Base-by-base conservation (phyloP, 2,329 filamentous ascomycete species). In the Neurospora sp. region DNA sequence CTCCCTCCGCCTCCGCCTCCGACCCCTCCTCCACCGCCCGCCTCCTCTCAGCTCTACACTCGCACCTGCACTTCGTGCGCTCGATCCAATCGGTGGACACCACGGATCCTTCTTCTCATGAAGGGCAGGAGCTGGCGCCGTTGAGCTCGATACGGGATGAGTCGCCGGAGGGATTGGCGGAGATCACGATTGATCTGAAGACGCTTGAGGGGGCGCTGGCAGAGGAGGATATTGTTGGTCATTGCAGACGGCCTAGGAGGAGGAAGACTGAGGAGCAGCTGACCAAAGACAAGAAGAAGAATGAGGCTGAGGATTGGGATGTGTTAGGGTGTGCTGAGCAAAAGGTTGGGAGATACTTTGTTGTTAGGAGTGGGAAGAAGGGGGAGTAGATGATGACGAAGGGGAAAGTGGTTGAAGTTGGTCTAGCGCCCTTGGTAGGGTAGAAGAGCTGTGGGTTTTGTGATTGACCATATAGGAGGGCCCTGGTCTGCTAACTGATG, bases 31-130 rank as follows among this genome's bases (percentile, higher is more conserved):
- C 93, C 75, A 91, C 97, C 78, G 76, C 82, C 0, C 81, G 84
- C 36, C 92, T 97, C 87, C 85, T 97, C 3, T 78, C 85, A 28
- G 94, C 90, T 1, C 85, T 99, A 1, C 86, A 89, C 68, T 88
- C 91, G 39, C 96, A 99, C 78, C 86, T 99, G 0, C 90, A 91
- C 76, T 99, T 99, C 77, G 93, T 98, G n/a, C 89, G 88, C 72
- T 88, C 93, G 72, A 89, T 98, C 23, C 94, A 97, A 77, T 83
- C 85, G 65, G 90, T 97, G 67, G 87, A 97, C 78, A 94, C 92
- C 0, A 81, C 84, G 0, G 88, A 86, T 3, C 52, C 52, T 36
- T 62, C 46, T 43, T 43, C 41, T 40, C 12, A 6, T 46, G 17
- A 57, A 28, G 12, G 11, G 6, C 11, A 23, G 43, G 52, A 62